These are phyloP conservation scores for Selenicereus undatus DNA, from an alignment of 148 eudicot species.

Conservation along the genomic window DNA sequence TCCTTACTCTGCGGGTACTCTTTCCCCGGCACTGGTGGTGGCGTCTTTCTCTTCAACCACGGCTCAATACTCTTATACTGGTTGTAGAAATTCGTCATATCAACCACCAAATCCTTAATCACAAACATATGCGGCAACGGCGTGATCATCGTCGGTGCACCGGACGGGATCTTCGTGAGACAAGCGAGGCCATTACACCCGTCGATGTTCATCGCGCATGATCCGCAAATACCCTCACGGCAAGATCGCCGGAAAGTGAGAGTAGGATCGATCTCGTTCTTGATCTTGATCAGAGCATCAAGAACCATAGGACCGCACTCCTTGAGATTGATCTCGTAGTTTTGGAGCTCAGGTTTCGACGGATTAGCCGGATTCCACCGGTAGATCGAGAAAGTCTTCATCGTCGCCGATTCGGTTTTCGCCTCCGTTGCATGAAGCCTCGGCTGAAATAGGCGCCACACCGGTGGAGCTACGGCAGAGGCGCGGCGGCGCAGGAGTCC, in stretches of 20 bases:
- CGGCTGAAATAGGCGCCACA: not conserved
- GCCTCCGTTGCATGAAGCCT: not conserved
- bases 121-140: slow-evolving; percentile 98
- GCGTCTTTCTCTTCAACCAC: slow-evolving; percentile 88
- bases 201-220: slow-evolving; percentile 97
- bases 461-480: not conserved
- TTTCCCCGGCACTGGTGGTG: slow-evolving; percentile 48
- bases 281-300: slow-evolving; percentile 92
- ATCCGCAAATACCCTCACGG: slow-evolving; percentile 93
- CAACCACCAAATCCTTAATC: slow-evolving; percentile 93
- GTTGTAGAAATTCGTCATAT: slow-evolving; percentile 91
- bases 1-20: slow-evolving; percentile 77
- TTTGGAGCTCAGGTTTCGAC: slow-evolving; percentile 51
- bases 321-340: slow-evolving; percentile 77
- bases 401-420: not conserved
- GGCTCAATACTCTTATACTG: slow-evolving; percentile 99
- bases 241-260: slow-evolving; percentile 93
- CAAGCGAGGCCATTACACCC: slow-evolving; percentile 93
- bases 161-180: slow-evolving; percentile 55
- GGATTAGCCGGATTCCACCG: slow-evolving; percentile 86
- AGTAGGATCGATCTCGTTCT: slow-evolving; percentile 85
- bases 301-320: slow-evolving; percentile 96
- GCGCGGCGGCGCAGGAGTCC: not conserved
- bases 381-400: slow-evolving; percentile 86
- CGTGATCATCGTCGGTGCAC: slow-evolving; percentile 38